Evolutionary conservation across 768 basidiomycete species (phyloP), one percentile per base, ranked within the genome.

Genomic region (Collybiopsis confluens): DNA sequence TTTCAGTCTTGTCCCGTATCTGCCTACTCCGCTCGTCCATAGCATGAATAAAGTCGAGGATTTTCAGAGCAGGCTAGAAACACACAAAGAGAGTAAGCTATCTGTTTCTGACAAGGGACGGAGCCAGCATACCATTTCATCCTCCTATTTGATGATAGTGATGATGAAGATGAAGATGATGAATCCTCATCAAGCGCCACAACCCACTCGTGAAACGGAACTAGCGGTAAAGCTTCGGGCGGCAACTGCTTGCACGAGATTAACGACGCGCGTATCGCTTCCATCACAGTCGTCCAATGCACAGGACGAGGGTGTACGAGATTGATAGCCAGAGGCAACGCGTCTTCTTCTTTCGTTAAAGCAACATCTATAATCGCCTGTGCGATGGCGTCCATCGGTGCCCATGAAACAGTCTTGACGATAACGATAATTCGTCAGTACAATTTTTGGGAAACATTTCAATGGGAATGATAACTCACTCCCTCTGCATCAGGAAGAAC

Each of bases 361-460:
- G 38, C 64, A 2, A 63, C 46, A 56, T 74, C 66, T 6, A 71
- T 38, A 9, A 76, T 58, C 0, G 66, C 66, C 35, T 62, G 13
- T 0, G 74, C 71, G 0, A 69, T 72, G 1, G 66, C 62, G 56
- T 77, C 68, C 46, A 70, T 66, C 1, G 77, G 73, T 2, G 79
- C 44, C 79, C 77, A 79, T 0, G 74, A 73, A 9, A 74, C 63
- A 8, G 55, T 52, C 75, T 77, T 35, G 13, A 21, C 23, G 41
- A 27, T 13, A 2, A 38, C 26, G 8, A 4, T 2, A 37, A 4
- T 2, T 21, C 20, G 8, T 2, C n/a, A 10, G 15, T 24, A 16
- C 16, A n/a, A n/a, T n/a, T n/a, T n/a, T n/a, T n/a, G n/a, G 8
- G 16, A 10, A 4, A 18, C 8, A 35, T 10, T 10, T 3, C 11